These are phyloP conservation scores for Cyberlindnera samutprakarnensis DNA, from an alignment of 805 yeast genomes.

Conservation along the genomic window DNA sequence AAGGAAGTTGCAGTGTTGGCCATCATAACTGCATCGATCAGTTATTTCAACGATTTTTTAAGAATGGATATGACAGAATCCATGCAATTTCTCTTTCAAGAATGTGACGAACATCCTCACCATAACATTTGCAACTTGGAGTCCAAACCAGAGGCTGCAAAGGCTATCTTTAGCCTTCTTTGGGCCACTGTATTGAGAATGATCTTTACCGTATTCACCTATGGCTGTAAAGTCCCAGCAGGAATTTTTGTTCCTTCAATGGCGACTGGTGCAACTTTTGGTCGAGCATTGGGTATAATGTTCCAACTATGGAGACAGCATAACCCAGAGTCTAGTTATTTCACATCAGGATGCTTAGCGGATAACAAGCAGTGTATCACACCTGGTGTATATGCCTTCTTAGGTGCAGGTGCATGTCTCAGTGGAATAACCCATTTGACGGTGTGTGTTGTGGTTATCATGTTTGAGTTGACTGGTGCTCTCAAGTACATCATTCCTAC, in stretches of 20 bases:
- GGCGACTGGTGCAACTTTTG: constrained; percentile 95
- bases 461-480: constrained; percentile 97
- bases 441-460: constrained; percentile 86
- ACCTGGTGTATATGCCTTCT: constrained; percentile 90
- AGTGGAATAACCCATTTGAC: constrained; percentile 93
- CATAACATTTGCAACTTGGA: constrained; percentile 34
- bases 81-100: constrained; percentile 85
- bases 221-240: constrained; percentile 94
- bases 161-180: constrained; percentile 43
- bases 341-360: constrained; percentile 29
- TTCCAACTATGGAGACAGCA: constrained; percentile 44
- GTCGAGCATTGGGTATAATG: constrained; percentile 75
- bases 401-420: constrained; percentile 94
- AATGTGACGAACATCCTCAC: constrained; percentile 43
- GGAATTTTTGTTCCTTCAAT: constrained; percentile 96
- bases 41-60: constrained; percentile 79
- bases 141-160: constrained; percentile 23
- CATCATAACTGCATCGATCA: constrained; percentile 60
- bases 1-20: constrained; percentile 69
- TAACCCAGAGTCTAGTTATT: constrained; percentile 28
- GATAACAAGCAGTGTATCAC: constrained; percentile 55
- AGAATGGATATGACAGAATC: constrained; percentile 90
- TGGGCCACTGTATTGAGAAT: constrained; percentile 71
- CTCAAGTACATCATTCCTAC: constrained; percentile 86
- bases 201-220: constrained; percentile 69